A percentile compares a stretch with the other conserved stretches of the same genome.
Evolutionary conservation across 2,329 filamentous ascomycete genomes (phyloP).

Genomic region (Trichoderma harzianum): DNA sequence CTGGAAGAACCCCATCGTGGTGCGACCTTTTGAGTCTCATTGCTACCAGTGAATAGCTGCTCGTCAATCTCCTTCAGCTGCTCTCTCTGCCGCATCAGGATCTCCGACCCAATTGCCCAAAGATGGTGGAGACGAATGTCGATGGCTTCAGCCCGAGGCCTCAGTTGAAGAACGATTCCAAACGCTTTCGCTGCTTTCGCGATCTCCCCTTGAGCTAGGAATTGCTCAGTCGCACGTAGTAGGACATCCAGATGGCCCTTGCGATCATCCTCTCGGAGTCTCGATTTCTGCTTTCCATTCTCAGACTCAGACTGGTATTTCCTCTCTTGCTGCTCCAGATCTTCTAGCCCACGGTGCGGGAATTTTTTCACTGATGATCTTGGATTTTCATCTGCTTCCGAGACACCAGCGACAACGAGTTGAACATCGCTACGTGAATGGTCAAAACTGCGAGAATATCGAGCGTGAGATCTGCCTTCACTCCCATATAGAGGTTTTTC

Average conservation of each 20-base stretch:
- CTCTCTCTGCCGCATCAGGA: slow-evolving; percentile 64
- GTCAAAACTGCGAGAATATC: slow-evolving; percentile 37
- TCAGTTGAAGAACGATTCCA: slow-evolving; percentile 65
- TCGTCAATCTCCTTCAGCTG: slow-evolving; percentile 23
- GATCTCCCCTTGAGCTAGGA: slow-evolving; percentile 68
- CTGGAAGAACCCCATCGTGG: slow-evolving; percentile 42
- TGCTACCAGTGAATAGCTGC: background rate
- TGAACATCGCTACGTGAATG: slow-evolving; percentile 51
- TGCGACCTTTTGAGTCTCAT: background rate
- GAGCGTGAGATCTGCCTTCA: background rate
- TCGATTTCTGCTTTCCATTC: slow-evolving; percentile 10
- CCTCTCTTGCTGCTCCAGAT: background rate
- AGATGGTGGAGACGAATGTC: slow-evolving; percentile 67
- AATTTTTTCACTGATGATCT: slow-evolving; percentile 43
- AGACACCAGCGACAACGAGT: slow-evolving; percentile 51
- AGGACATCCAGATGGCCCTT: slow-evolving; percentile 61
- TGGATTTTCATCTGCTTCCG: slow-evolving; percentile 43
- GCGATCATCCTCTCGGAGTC: slow-evolving; percentile 21
- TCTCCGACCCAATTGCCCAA: slow-evolving; percentile 83
- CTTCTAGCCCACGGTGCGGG: slow-evolving; percentile 43
- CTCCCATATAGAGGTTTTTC: background rate
- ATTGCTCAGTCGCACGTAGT: slow-evolving; percentile 67
- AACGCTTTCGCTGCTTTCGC: slow-evolving; percentile 70
- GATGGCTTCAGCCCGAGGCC: slow-evolving; percentile 41
- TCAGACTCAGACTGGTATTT: background rate